Evolutionary conservation across 140 eudicot genomes (phyloP).

Genomic region (Stevia rebaudiana): DNA sequence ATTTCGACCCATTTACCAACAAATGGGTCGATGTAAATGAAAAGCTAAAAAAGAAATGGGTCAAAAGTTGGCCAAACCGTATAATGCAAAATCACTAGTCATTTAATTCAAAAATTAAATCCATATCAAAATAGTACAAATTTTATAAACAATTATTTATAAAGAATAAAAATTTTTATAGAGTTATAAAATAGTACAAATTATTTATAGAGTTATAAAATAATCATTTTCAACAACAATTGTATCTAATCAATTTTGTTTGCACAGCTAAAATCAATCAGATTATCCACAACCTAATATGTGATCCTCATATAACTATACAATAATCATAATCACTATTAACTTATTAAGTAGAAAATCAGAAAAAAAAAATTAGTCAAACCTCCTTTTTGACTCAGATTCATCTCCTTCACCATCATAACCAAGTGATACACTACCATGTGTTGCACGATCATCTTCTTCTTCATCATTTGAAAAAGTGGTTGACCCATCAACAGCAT

Average conservation of each 20-base stretch:
- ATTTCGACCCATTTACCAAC: neutral
- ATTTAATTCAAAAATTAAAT: no score
- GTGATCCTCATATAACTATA: neutral
- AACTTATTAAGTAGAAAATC: no score
- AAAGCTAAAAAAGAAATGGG: neutral
- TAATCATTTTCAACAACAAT: neutral
- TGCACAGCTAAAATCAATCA: neutral
- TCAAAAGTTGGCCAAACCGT: neutral
- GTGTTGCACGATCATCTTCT: slow-evolving; percentile 71
- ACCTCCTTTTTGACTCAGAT: slow-evolving; percentile 90
- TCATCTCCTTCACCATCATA: slow-evolving; percentile 86
- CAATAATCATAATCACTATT: slow-evolving; percentile 6
- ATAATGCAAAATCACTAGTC: neutral
- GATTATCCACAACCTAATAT: neutral
- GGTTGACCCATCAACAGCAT: slow-evolving; percentile 64
- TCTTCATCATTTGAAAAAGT: slow-evolving; percentile 74
- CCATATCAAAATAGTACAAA: no score
- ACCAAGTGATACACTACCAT: slow-evolving; percentile 67
- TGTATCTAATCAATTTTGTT: neutral
- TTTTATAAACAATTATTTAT: neutral
- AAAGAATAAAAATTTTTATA: no score
- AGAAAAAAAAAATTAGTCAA: neutral
- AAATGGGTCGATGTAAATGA: neutral
- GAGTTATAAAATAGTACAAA: no score
- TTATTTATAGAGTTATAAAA: neutral